Evolutionary conservation across 2,329 filamentous ascomycete species (phyloP).

Genomic region (Neofusicoccum ribis): DNA sequence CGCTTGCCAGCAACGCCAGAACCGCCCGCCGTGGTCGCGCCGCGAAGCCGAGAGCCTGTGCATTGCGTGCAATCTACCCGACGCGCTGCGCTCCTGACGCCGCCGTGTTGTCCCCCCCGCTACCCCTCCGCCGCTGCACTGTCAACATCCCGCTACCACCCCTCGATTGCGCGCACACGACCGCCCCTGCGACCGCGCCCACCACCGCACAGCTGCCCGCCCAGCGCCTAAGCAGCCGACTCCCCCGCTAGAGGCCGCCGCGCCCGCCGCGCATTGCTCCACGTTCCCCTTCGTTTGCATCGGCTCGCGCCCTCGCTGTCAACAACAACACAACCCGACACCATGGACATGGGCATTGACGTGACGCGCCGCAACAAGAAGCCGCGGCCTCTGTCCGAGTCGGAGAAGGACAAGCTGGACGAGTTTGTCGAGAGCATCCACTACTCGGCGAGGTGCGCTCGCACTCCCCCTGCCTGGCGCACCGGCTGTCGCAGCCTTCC

Average conservation of each 20-base stretch:
- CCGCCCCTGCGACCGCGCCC: not conserved
- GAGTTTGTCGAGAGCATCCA: constrained; percentile 93
- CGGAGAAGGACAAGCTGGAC: constrained; percentile 79
- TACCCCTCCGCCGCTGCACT: constrained; percentile 6
- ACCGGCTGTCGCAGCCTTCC: constrained; percentile 6
- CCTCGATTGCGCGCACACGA: constrained; percentile 3
- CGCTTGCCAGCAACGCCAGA: not conserved
- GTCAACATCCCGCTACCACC: not conserved
- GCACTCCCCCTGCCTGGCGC: not conserved
- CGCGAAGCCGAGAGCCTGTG: not conserved
- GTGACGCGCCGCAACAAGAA: constrained; percentile 81
- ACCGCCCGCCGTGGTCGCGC: constrained; percentile 6
- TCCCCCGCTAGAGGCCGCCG: constrained; percentile 3
- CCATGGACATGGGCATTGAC: constrained; percentile 65
- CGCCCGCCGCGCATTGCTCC: not conserved
- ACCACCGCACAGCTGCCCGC: not conserved
- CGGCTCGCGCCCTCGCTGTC: constrained; percentile 3
- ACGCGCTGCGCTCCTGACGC: constrained; percentile 7
- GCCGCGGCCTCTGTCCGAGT: constrained; percentile 76
- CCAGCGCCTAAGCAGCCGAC: not conserved
- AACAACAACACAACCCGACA: constrained; percentile 10
- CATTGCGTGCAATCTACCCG: constrained; percentile 3
- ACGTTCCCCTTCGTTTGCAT: not conserved
- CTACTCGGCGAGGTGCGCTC: constrained; percentile 80
- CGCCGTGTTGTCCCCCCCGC: constrained; percentile 8